These are phyloP conservation scores for Phaeotremella fagi DNA, from an alignment of 768 basidiomycete species.

Conservation along the genomic window DNA sequence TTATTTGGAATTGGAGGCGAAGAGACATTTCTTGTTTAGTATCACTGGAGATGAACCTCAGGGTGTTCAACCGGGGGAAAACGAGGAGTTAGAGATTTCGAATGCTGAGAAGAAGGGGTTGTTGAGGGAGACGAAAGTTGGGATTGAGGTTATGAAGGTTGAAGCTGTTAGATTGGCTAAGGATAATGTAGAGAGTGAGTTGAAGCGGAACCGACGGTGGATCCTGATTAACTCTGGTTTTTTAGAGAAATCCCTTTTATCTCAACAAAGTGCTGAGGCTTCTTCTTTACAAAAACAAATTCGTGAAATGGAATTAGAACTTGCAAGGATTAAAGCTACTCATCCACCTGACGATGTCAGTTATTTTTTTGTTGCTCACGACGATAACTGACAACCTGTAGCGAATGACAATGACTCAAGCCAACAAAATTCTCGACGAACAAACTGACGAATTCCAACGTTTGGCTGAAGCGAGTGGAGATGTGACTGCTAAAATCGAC, in stretches of 20 bases:
- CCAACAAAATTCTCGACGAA: conserved; percentile 65
- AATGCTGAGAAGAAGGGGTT: conserved; percentile 69
- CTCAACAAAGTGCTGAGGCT: conserved; percentile 26
- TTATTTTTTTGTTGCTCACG: background rate
- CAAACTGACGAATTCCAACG: conserved; percentile 76
- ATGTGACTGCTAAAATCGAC: conserved; percentile 49
- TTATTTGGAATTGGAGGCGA: conserved; percentile 84
- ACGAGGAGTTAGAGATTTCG: conserved; percentile 58
- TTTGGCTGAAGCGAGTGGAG: conserved; percentile 63
- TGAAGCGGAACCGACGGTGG: background rate
- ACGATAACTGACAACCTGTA: conserved; percentile 46
- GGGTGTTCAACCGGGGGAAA: conserved; percentile 72
- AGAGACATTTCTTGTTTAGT: conserved; percentile 77
- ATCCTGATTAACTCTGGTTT: conserved; percentile 1
- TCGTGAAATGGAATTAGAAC: conserved; percentile 71
- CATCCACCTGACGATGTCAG: conserved; percentile 58
- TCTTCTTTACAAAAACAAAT: conserved; percentile 54
- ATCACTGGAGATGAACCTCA: conserved; percentile 82
- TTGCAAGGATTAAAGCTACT: conserved; percentile 73
- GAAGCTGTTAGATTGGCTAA: conserved; percentile 62
- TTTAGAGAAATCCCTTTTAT: conserved; percentile 30
- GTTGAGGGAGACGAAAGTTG: conserved; percentile 62
- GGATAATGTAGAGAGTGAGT: conserved; percentile 46
- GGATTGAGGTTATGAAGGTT: conserved; percentile 57
- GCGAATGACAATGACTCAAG: conserved; percentile 69